Evolutionary conservation across 495 filamentous ascomycete species (phyloP).

Genomic region (Choiromyces venosus): DNA sequence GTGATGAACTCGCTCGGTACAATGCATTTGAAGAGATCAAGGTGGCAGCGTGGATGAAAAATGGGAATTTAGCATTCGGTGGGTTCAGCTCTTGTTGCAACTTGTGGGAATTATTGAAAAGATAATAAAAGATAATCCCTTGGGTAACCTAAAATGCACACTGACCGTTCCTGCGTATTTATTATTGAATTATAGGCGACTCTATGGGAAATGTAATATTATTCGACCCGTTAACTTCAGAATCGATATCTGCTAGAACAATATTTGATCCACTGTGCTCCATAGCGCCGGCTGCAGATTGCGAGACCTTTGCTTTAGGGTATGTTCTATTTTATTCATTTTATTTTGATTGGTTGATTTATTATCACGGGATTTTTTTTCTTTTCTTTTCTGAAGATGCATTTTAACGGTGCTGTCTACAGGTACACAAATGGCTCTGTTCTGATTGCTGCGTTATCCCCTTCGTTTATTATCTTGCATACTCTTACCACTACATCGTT

Average conservation of each 20-base stretch:
- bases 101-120: slow-evolving; percentile 11
- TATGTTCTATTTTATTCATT: slow-evolving; percentile 46
- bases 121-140: neutral
- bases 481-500: slow-evolving; percentile 74
- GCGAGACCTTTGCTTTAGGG: slow-evolving; percentile 95
- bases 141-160: slow-evolving; percentile 11
- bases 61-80: slow-evolving; percentile 97
- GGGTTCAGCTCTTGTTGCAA: slow-evolving; percentile 24
- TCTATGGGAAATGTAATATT: slow-evolving; percentile 74
- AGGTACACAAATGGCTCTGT: slow-evolving; percentile 96
- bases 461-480: slow-evolving; percentile 89
- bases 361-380: neutral
- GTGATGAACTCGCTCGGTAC: slow-evolving; percentile 83
- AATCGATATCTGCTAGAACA: slow-evolving; percentile 86
- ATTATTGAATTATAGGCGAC: slow-evolving; percentile 21
- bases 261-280: slow-evolving; percentile 92
- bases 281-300: slow-evolving; percentile 84
- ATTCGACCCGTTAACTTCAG: slow-evolving; percentile 87
- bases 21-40: slow-evolving; percentile 79
- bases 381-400: slow-evolving; percentile 8
- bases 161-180: slow-evolving; percentile 33
- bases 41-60: slow-evolving; percentile 90
- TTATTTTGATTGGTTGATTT: neutral
- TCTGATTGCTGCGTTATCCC: slow-evolving; percentile 79
- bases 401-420: slow-evolving; percentile 37